phyloP scores from a whole-genome alignment of 169 alveolate genomes.

The Cryptosporidium ubiquitum region DNA sequence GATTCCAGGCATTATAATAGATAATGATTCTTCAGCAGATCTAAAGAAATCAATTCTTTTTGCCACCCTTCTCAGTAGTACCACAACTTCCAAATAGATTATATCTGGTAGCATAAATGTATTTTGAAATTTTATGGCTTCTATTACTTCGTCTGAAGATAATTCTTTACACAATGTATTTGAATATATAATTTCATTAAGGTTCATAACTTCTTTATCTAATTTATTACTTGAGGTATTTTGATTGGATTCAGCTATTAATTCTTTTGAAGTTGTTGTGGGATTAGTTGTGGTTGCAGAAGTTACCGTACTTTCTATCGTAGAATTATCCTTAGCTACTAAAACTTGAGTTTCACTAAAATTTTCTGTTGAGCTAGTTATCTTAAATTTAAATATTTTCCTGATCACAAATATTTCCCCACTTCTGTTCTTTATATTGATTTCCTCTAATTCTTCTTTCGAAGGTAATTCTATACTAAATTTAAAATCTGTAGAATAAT shows the following conservation, averaged over 20 bases:
- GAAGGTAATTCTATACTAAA: not conserved
- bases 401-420: not conserved
- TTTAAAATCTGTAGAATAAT: not conserved
- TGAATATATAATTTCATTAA: not conserved
- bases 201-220: not conserved
- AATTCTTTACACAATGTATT: not conserved
- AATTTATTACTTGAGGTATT: not conserved
- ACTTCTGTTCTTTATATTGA: constrained; percentile 11
- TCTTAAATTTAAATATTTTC: not conserved
- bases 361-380: not conserved
- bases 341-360: not conserved
- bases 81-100: constrained; percentile 17
- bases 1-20: constrained; percentile 49
- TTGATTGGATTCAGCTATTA: not conserved
- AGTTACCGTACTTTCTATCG: not conserved
- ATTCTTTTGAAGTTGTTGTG: not conserved
- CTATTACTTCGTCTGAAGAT: constrained; percentile 36
- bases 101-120: constrained; percentile 67
- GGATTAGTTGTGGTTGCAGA: not conserved
- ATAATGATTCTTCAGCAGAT: constrained; percentile 56
- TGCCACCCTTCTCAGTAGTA: constrained; percentile 26
- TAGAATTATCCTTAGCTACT: not conserved
- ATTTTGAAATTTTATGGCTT: constrained; percentile 52
- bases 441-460: not conserved
- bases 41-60: constrained; percentile 49